phyloP scores from a whole-genome alignment of 1,284 basidiomycete species.

The Athelia sp. region DNA sequence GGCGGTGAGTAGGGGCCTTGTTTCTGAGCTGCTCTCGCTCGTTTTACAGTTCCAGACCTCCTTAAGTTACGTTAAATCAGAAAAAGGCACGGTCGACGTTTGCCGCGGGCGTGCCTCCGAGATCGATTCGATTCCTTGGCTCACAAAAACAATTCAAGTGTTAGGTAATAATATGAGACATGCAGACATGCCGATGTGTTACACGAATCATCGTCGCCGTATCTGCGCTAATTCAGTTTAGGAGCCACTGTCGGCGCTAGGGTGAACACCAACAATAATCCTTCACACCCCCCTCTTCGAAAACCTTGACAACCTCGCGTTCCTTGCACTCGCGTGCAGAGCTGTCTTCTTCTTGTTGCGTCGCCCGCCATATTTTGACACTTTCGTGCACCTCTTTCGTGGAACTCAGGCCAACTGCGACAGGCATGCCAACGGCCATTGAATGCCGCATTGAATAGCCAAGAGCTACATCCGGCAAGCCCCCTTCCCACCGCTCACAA shows the following conservation, averaged over 20 bases:
- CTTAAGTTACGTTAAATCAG: too few relatives aligned
- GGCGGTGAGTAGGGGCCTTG: not conserved
- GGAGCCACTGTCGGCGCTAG: too few relatives aligned
- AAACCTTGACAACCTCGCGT: constrained; percentile 38
- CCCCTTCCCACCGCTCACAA: constrained; percentile 34
- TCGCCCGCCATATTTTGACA: constrained; percentile 60
- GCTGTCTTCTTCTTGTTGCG: constrained; percentile 30
- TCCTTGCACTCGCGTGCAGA: constrained; percentile 46
- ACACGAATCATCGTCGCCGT: not conserved
- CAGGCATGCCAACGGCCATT: constrained; percentile 48
- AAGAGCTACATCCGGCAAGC: constrained; percentile 66
- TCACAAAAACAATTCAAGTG: too few relatives aligned
- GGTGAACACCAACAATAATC: constrained; percentile 68
- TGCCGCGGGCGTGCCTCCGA: too few relatives aligned
- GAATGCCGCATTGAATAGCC: constrained; percentile 64
- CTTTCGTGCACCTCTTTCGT: constrained; percentile 72
- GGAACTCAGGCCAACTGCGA: constrained; percentile 73
- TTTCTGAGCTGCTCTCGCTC: too few relatives aligned
- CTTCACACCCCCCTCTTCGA: constrained; percentile 45
- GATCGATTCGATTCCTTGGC: too few relatives aligned
- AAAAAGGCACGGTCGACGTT: too few relatives aligned
- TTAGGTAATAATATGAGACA: too few relatives aligned
- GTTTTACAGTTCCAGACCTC: too few relatives aligned
- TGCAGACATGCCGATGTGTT: too few relatives aligned
- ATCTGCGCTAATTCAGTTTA: too few relatives aligned